phyloP scores from a whole-genome alignment of 208 protist genomes.

The Leishmania braziliensis region DNA sequence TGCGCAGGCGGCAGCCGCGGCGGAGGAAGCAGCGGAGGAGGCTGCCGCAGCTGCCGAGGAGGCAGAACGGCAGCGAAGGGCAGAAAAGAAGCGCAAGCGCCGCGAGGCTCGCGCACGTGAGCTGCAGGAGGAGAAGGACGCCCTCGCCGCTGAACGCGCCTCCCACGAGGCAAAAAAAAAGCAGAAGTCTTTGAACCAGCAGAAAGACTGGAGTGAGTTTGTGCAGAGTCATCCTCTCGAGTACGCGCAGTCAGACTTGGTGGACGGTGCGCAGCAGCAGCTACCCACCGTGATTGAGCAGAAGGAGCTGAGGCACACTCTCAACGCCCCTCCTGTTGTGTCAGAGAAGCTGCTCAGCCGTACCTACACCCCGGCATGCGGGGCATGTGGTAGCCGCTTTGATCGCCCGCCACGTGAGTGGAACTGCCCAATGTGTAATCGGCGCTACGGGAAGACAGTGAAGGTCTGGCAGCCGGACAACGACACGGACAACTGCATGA shows the following conservation, averaged over 20 bases:
- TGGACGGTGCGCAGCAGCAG: background rate
- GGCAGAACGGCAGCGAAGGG: conserved; percentile 39
- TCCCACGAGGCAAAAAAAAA: conserved; percentile 35
- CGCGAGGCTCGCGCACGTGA: conserved; percentile 62
- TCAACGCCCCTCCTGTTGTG: conserved; percentile 58
- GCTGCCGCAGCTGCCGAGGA: conserved; percentile 37
- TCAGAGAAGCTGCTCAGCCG: conserved; percentile 56
- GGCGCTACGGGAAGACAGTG: conserved; percentile 31
- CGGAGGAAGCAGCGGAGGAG: conserved; percentile 51
- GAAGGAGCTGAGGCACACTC: conserved; percentile 48
- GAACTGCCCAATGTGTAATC: conserved; percentile 74
- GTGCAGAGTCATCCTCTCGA: conserved; percentile 78
- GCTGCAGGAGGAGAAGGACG: conserved; percentile 68
- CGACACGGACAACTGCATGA: conserved; percentile 55
- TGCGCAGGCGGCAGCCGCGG: conserved; percentile 34
- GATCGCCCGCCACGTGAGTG: conserved; percentile 62
- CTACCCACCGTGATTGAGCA: conserved; percentile 54
- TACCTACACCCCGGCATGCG: conserved; percentile 79
- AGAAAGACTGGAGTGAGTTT: conserved; percentile 80
- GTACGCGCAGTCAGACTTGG: conserved; percentile 28
- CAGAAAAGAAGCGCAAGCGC: conserved; percentile 51
- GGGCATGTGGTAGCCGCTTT: conserved; percentile 57
- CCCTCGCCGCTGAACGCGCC: conserved; percentile 38
- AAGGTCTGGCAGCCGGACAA: conserved; percentile 88
- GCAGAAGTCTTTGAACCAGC: conserved; percentile 41